A percentile compares a stretch with the other conserved stretches of the same genome.
These are phyloP conservation scores for Ramaria sp. DNA, from an alignment of 768 basidiomycete genomes.

Conservation along the genomic window DNA sequence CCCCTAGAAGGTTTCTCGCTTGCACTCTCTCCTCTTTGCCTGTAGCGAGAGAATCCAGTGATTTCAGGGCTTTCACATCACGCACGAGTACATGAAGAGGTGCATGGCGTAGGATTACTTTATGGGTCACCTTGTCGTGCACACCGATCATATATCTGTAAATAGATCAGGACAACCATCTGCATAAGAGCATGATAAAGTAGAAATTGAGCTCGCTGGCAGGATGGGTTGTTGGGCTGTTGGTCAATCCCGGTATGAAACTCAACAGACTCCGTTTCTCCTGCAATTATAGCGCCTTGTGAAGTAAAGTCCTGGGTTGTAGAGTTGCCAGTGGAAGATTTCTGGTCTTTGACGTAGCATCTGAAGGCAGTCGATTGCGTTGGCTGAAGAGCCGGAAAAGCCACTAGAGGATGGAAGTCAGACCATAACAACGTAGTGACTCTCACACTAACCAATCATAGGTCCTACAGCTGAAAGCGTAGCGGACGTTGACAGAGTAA, in stretches of 20 bases:
- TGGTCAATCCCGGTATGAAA: constrained; percentile 50
- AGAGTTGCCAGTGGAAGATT: constrained; percentile 16
- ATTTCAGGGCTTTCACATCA: constrained; percentile 78
- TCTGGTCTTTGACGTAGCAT: constrained; percentile 42
- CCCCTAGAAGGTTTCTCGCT: constrained; percentile 71
- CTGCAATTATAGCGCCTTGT: constrained; percentile 44
- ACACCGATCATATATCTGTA: constrained; percentile 75
- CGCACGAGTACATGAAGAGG: constrained; percentile 62
- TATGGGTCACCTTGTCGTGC: constrained; percentile 64
- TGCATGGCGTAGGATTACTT: constrained; percentile 56
- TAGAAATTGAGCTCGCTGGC: constrained; percentile 41
- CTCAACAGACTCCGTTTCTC: constrained; percentile 77
- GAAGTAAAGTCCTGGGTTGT: constrained; percentile 23
- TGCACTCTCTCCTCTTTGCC: constrained; percentile 46
- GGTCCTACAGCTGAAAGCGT: constrained; percentile 34
- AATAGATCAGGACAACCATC: not conserved
- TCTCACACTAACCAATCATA: constrained; percentile 34
- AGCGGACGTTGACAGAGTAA: constrained; percentile 27
- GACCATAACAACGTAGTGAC: not conserved
- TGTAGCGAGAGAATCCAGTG: constrained; percentile 33
- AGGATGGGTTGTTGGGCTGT: constrained; percentile 42
- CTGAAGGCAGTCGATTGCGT: constrained; percentile 48
- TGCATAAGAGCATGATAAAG: not conserved
- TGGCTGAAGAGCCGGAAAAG: constrained; percentile 56
- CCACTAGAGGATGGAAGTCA: constrained; percentile 25